Percentiles rank a stretch among this genome's conserved stretches.
phyloP scores from a whole-genome alignment of 2,329 filamentous ascomycete genomes.

The Talaromyces pinophilus region DNA sequence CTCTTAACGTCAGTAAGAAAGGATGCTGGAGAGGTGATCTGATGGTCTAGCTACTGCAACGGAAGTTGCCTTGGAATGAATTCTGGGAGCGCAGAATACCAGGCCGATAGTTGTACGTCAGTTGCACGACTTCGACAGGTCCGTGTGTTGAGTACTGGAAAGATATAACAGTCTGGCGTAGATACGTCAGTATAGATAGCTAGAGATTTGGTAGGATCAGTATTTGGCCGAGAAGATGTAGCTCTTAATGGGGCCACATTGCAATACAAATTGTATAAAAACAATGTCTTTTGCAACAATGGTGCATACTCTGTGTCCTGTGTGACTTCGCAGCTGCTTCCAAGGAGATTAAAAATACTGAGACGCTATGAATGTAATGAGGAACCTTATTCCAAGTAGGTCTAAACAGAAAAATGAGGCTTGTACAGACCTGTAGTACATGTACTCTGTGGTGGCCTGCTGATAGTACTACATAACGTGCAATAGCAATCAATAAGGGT shows the following conservation, averaged over 20 bases:
- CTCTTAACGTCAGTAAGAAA: too few relatives aligned
- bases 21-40: too few relatives aligned
- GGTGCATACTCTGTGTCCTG: neutral
- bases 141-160: too few relatives aligned
- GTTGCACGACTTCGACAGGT: too few relatives aligned
- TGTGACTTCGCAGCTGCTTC: neutral
- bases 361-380: neutral
- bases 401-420: neutral
- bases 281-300: neutral
- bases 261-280: neutral
- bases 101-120: too few relatives aligned
- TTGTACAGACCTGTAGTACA: neutral
- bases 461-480: neutral
- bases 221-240: too few relatives aligned
- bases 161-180: too few relatives aligned
- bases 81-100: too few relatives aligned
- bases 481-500: neutral
- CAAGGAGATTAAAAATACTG: neutral
- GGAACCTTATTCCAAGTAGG: neutral
- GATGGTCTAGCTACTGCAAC: too few relatives aligned
- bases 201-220: too few relatives aligned
- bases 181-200: too few relatives aligned
- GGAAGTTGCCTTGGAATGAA: too few relatives aligned
- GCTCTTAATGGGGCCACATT: neutral
- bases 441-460: neutral